Evolutionary conservation across 164 flowering plant genomes (phyloP).

Genomic region (Magnolia kwangsiensis): DNA sequence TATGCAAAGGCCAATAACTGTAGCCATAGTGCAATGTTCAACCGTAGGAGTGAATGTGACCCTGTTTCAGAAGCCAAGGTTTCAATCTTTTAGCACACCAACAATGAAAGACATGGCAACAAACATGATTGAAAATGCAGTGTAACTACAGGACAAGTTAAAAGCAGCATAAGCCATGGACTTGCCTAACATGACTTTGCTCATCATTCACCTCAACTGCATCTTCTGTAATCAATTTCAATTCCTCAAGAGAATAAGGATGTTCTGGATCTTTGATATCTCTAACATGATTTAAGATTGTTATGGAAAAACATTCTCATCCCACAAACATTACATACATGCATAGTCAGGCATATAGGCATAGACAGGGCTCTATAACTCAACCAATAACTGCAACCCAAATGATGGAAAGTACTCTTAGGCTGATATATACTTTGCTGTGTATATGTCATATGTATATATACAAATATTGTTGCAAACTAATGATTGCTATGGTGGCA

Average conservation of each 20-base stretch:
- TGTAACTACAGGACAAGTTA: neutral
- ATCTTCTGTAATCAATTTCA: slow-evolving; percentile 85
- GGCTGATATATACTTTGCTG: too few relatives aligned
- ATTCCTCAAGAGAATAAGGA: slow-evolving; percentile 87
- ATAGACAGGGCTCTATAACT: too few relatives aligned
- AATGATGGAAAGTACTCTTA: too few relatives aligned
- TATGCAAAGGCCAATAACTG: slow-evolving; percentile 78
- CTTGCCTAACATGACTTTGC: slow-evolving; percentile 57
- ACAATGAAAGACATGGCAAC: neutral
- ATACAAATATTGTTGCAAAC: too few relatives aligned
- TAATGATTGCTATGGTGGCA: too few relatives aligned
- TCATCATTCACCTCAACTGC: slow-evolving; percentile 73
- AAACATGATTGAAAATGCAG: neutral
- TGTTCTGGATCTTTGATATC: slow-evolving; percentile 96
- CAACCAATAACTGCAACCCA: too few relatives aligned
- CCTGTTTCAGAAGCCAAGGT: slow-evolving; percentile 34
- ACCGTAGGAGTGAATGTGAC: slow-evolving; percentile 91
- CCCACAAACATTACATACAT: neutral
- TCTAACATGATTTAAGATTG: slow-evolving; percentile 65
- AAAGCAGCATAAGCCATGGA: neutral
- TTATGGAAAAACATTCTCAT: slow-evolving; percentile 31
- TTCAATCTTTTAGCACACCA: neutral
- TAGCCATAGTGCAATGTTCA: slow-evolving; percentile 84
- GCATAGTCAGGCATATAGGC: neutral
- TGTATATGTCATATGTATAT: too few relatives aligned